A percentile compares a stretch with the other conserved stretches of the same genome.
phyloP scores from a whole-genome alignment of 1,284 basidiomycete species.

The Mycosarcoma mackinlayi region DNA sequence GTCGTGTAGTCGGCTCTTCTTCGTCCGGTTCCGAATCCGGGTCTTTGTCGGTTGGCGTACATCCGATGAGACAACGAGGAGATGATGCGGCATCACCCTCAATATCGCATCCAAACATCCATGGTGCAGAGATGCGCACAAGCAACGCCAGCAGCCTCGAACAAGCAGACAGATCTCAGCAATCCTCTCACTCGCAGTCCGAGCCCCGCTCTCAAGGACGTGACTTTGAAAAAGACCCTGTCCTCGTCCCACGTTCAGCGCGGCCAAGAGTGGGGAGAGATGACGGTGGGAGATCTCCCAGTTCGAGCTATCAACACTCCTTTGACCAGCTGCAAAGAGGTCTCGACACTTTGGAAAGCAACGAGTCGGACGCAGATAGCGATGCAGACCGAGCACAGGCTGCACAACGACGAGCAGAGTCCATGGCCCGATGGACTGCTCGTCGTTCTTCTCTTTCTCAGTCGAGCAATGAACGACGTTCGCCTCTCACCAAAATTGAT shows the following conservation, averaged over 20 bases:
- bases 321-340: conserved; percentile 36
- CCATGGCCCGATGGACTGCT: conserved; percentile 41
- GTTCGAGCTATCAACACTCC: conserved; percentile 25
- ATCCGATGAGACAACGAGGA: conserved; percentile 11
- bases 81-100: background rate
- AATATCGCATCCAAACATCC: background rate
- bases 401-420: conserved; percentile 27
- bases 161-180: conserved; percentile 8
- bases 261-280: background rate
- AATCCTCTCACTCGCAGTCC: conserved; percentile 16
- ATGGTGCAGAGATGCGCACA: background rate
- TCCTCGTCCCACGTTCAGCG: conserved; percentile 24
- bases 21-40: conserved; percentile 34
- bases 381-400: conserved; percentile 21
- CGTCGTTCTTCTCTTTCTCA: conserved; percentile 13
- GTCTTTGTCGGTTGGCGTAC: conserved; percentile 30
- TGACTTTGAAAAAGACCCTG: conserved; percentile 35
- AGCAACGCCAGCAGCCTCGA: background rate
- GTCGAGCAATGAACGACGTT: background rate
- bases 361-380: conserved; percentile 35
- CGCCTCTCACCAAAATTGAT: conserved; percentile 5
- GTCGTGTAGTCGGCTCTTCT: conserved; percentile 30
- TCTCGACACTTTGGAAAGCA: conserved; percentile 20
- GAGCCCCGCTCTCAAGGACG: conserved; percentile 28
- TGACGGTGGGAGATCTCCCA: conserved; percentile 6